Conservation (phyloP, 2,329 filamentous ascomycete genomes). For the Waltergamsia citrina region DNA sequence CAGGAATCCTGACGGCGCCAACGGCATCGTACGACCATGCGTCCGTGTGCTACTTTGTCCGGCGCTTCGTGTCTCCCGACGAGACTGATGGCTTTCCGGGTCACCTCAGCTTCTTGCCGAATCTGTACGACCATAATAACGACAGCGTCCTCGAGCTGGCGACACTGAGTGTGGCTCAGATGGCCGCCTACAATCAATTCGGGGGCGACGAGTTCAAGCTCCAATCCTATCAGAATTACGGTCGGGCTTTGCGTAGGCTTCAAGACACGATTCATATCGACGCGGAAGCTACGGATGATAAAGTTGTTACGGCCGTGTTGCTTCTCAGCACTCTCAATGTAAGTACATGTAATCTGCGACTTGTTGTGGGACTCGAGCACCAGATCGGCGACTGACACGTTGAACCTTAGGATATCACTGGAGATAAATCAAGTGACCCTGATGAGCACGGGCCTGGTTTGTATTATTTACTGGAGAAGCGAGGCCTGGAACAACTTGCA, state of each 20-base stretch:
- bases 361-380: too few species aligned
- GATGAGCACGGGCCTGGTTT: slow-evolving; percentile 20
- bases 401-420: slow-evolving; percentile 22
- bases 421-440: slow-evolving; percentile 15
- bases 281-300: slow-evolving; percentile 16
- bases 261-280: slow-evolving; percentile 15
- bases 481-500: slow-evolving; percentile 18
- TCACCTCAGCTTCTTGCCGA: slow-evolving; percentile 20
- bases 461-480: slow-evolving; percentile 20
- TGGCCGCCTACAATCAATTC: slow-evolving; percentile 22
- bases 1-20: neutral
- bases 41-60: slow-evolving; percentile 22
- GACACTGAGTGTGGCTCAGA: slow-evolving; percentile 21
- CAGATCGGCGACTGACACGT: slow-evolving; percentile 1
- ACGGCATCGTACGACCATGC: slow-evolving; percentile 14
- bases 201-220: slow-evolving; percentile 15
- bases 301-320: slow-evolving; percentile 17
- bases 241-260: slow-evolving; percentile 15
- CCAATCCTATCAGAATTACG: slow-evolving; percentile 18
- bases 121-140: slow-evolving; percentile 14
- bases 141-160: slow-evolving; percentile 18
- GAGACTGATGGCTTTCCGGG: slow-evolving; percentile 18
- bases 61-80: slow-evolving; percentile 20
- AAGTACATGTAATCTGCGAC: neutral
- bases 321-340: slow-evolving; percentile 19